phyloP scores from a whole-genome alignment of 1,284 basidiomycete genomes.

The Paramarasmius palmivorus region DNA sequence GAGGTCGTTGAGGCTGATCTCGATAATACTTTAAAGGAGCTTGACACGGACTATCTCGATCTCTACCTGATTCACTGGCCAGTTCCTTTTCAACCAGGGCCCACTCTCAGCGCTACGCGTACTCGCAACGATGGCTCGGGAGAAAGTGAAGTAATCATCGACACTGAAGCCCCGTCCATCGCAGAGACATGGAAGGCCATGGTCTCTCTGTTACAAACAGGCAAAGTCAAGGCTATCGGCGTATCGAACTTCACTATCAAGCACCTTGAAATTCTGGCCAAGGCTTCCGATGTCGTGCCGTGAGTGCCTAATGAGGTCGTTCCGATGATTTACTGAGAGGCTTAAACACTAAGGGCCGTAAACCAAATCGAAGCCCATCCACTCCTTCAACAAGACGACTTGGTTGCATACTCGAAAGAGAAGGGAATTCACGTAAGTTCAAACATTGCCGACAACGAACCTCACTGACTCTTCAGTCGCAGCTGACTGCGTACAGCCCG shows the following conservation, averaged over 20 bases:
- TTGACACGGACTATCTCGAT: conserved; percentile 11
- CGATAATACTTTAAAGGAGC: conserved; percentile 12
- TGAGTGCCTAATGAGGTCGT: neutral
- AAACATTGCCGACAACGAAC: neutral
- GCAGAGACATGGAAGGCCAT: conserved; percentile 10
- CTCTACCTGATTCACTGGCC: conserved; percentile 14
- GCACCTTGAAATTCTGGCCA: conserved; percentile 4
- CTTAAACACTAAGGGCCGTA: too few species aligned
- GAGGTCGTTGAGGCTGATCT: conserved; percentile 13
- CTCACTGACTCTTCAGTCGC: neutral
- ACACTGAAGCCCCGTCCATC: conserved; percentile 8
- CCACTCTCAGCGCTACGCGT: neutral
- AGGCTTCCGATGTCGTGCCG: conserved; percentile 9
- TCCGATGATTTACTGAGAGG: neutral
- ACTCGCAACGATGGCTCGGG: neutral
- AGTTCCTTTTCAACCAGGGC: conserved; percentile 9
- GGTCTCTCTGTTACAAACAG: conserved; percentile 4
- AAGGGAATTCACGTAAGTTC: conserved; percentile 7
- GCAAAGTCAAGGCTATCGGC: conserved; percentile 8
- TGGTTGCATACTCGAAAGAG: conserved; percentile 7
- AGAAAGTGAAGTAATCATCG: conserved; percentile 1
- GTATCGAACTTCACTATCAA: conserved; percentile 12
- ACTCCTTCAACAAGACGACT: conserved; percentile 3
- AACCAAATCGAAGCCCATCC: neutral
- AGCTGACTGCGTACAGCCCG: conserved; percentile 11